A percentile compares a stretch with the other conserved stretches of the same genome.
These are phyloP conservation scores for Leccinellum rugosiceps DNA, from an alignment of 768 basidiomycete species.

Conservation along the genomic window DNA sequence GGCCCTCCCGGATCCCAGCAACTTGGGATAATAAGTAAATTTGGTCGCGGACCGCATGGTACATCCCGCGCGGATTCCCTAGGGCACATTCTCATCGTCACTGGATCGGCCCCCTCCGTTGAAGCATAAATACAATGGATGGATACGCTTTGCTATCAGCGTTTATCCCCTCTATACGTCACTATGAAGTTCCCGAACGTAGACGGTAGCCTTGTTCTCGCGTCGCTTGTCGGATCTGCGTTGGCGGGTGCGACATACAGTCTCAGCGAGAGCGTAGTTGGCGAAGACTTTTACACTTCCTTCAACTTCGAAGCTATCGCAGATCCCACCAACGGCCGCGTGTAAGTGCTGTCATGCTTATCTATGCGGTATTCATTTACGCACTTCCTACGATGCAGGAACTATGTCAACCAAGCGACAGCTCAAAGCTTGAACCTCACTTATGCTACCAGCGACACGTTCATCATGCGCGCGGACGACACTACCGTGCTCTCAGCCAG, in stretches of 20 bases:
- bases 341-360: constrained; percentile 22
- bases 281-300: constrained; percentile 28
- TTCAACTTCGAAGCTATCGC: constrained; percentile 34
- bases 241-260: constrained; percentile 26
- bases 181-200: constrained; percentile 16
- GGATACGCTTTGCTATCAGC: background rate
- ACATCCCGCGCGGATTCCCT: background rate
- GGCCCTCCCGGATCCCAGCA: background rate
- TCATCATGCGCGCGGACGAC: constrained; percentile 38
- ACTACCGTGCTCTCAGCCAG: constrained; percentile 27
- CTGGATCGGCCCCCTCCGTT: background rate
- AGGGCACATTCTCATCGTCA: background rate
- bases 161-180: background rate
- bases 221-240: constrained; percentile 7
- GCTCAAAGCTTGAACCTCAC: constrained; percentile 30
- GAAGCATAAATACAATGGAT: constrained; percentile 15
- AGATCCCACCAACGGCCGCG: constrained; percentile 38
- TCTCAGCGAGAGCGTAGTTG: constrained; percentile 27
- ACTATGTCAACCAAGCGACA: constrained; percentile 31
- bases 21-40: background rate
- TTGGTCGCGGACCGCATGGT: constrained; percentile 6
- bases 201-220: constrained; percentile 8
- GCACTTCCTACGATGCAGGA: constrained; percentile 16
- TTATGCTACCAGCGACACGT: constrained; percentile 24
- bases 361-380: background rate